Evolutionary conservation across 1,284 basidiomycete genomes (phyloP).

Genomic region (Testicularia cyperi): DNA sequence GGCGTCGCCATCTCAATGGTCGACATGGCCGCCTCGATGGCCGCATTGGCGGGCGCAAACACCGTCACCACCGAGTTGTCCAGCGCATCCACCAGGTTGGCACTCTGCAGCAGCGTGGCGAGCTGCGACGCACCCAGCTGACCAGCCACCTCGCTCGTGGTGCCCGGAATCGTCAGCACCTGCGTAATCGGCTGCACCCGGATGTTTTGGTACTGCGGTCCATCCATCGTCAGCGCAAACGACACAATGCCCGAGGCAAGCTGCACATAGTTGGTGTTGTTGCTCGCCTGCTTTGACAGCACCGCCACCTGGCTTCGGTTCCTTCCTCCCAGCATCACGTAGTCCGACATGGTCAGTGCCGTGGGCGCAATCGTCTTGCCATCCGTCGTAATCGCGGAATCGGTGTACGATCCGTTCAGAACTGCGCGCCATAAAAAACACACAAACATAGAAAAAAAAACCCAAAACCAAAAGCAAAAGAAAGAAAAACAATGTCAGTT

Average conservation of each 20-base stretch:
- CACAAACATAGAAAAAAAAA: neutral
- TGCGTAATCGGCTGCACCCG: conserved; percentile 56
- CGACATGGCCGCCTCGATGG: conserved; percentile 61
- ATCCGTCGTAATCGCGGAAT: conserved; percentile 60
- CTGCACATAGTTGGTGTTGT: conserved; percentile 65
- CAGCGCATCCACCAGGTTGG: conserved; percentile 63
- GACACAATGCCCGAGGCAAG: conserved; percentile 63
- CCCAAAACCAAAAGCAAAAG: no score
- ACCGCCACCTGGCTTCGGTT: conserved; percentile 67
- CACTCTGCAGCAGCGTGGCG: conserved; percentile 57
- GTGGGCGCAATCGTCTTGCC: conserved; percentile 67
- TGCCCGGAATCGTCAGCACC: conserved; percentile 62
- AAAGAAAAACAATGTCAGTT: no score
- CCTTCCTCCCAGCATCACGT: conserved; percentile 22
- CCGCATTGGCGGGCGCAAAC: conserved; percentile 66
- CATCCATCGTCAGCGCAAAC: conserved; percentile 51
- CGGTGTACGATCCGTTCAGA: conserved; percentile 65
- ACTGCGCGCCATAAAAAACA: conserved; percentile 48
- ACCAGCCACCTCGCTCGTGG: conserved; percentile 17
- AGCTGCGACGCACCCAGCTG: conserved; percentile 52
- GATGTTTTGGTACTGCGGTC: conserved; percentile 64
- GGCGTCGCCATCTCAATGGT: conserved; percentile 65
- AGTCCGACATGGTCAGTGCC: conserved; percentile 65
- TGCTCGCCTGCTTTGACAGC: conserved; percentile 61
- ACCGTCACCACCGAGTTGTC: conserved; percentile 66